Conservation (phyloP, 192 early-diverging fungal species). For the Umbelopsis sp. region DNA sequence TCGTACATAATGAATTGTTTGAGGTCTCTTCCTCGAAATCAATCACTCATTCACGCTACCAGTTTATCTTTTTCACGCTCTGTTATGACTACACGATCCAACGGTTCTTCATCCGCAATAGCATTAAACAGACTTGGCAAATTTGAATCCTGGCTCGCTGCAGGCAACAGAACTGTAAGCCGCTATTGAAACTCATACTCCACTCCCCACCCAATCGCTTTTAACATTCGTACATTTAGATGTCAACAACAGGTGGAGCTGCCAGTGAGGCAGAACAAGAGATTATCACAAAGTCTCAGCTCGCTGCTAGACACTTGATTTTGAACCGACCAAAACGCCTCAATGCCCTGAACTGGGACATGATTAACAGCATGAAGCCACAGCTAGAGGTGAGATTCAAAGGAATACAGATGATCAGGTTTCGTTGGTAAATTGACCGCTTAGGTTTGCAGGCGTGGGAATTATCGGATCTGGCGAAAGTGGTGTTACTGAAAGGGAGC, state of each 20-base stretch:
- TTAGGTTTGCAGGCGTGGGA: slow-evolving; percentile 72
- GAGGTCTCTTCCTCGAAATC: background rate
- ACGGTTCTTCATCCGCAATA: background rate
- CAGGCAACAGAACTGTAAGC: background rate
- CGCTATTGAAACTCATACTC: background rate
- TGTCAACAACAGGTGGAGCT: background rate
- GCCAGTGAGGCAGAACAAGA: background rate
- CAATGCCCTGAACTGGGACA: slow-evolving; percentile 84
- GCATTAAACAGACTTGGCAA: background rate
- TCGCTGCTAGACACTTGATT: slow-evolving; percentile 58
- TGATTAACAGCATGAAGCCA: slow-evolving; percentile 81
- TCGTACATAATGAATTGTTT: slow-evolving; percentile 11
- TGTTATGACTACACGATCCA: background rate
- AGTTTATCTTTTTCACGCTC: background rate
- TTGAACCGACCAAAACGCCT: slow-evolving; percentile 80
- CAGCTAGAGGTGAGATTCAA: slow-evolving; percentile 67
- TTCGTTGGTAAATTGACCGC: background rate
- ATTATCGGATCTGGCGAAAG: slow-evolving; percentile 82
- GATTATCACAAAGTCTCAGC: slow-evolving; percentile 21
- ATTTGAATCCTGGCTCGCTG: background rate
- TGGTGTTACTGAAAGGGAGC: slow-evolving; percentile 80
- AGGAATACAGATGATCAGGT: background rate
- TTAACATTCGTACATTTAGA: background rate
- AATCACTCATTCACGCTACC: background rate
- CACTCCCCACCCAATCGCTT: background rate